Base-by-base conservation (phyloP, 2,329 filamentous ascomycete genomes). In the Aspergillus thermomutatus region DNA sequence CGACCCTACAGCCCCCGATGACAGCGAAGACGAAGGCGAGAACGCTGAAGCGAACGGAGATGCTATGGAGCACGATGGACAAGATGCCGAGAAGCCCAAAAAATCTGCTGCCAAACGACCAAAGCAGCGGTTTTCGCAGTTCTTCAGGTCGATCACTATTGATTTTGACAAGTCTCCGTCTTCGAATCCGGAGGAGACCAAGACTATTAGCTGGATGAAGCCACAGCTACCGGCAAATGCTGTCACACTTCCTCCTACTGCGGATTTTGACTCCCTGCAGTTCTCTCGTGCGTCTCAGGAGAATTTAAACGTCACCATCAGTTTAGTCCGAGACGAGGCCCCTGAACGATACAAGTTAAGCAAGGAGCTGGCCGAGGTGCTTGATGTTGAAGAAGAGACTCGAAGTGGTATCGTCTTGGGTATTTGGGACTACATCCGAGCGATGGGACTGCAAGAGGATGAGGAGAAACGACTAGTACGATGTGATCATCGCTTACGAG, bases 211-310 rank as follows among this genome's bases (percentile, higher is more conserved):
- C 69, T 99, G 94, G 94, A 91, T 89, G 71, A 95, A 94, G 70
- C 89, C 91, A 4, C 86, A 80, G 49, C 61, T 77, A 54, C 74
- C 78, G 76, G 68, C 80, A 63, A 77, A 80, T 72, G 59, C 78
- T 69, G 68, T 72, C n/a, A 77, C 82, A 52, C 67, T 81, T n/a
- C 82, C 87, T 6, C 80, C 86, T 31, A 85, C 86, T 31, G 84
- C 86, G 47, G 91, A 95, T 68, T 96, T 97, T 68, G 94, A 97
- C 75, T 89, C 90, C 70, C 79, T 99, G 47, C 89, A 92, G 46
- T 97, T 99, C 72, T 91, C 95, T 79, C 86, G 94, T 53, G 91
- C 89, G 66, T 89, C 91, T 34, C 94, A 99, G 70, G 92, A 97
- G 72, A 97, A 96, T 66, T 82, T 90, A 64, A 96, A 97, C 70